A percentile compares a stretch with the other conserved stretches of the same genome.
phyloP scores from a whole-genome alignment of 441 rosid species.

The Pelargonium myrrhifolium region DNA sequence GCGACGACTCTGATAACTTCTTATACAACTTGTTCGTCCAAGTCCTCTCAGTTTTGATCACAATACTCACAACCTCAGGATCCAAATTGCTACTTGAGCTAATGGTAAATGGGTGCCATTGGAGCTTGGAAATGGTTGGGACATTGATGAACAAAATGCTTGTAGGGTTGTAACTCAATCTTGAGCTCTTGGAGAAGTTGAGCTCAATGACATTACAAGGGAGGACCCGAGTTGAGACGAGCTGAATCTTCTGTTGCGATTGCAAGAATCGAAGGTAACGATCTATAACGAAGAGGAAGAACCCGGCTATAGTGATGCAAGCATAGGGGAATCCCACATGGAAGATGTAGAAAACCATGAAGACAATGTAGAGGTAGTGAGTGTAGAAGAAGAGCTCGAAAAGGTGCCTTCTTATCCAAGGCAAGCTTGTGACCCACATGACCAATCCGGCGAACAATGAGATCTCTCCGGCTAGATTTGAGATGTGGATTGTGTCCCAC shows the following conservation, averaged over 20 bases:
- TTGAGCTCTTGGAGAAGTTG: constrained; percentile 44
- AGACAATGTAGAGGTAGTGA: constrained; percentile 48
- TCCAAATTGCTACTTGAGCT: constrained; percentile 42
- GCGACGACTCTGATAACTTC: constrained; percentile 27
- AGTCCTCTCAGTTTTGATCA: constrained; percentile 43
- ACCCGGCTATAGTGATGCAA: constrained; percentile 45
- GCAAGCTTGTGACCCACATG: constrained; percentile 50
- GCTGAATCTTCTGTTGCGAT: constrained; percentile 38
- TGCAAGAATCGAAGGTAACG: constrained; percentile 59
- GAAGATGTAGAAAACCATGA: constrained; percentile 49
- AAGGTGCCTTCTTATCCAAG: constrained; percentile 38
- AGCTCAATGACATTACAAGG: constrained; percentile 43
- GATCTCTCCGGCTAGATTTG: constrained; percentile 55
- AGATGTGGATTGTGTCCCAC: constrained; percentile 34
- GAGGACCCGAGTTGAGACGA: constrained; percentile 48
- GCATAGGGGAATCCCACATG: constrained; percentile 50
- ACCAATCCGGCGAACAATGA: constrained; percentile 37
- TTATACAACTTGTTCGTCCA: constrained; percentile 43
- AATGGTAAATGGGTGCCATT: constrained; percentile 56
- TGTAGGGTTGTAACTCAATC: constrained; percentile 35
- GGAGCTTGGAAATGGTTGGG: constrained; percentile 45
- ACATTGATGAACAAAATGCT: constrained; percentile 46
- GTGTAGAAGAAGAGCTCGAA: constrained; percentile 65
- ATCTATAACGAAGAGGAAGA: constrained; percentile 58
- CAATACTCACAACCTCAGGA: constrained; percentile 37